phyloP scores from a whole-genome alignment of 2,329 filamentous ascomycete genomes.

The Penicillium sp. region DNA sequence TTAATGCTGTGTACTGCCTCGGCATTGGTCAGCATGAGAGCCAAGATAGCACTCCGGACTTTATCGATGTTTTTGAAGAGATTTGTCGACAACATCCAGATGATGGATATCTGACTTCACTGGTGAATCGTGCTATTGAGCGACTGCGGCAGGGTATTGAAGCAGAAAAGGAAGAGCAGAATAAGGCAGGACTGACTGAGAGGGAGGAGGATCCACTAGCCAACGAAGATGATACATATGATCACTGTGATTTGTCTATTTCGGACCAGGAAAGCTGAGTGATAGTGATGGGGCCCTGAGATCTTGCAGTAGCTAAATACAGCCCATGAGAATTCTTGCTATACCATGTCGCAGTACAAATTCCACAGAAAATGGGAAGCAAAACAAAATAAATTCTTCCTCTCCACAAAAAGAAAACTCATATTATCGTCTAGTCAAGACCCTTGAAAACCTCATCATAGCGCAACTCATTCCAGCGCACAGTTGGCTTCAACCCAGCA shows the following conservation, averaged over 20 bases:
- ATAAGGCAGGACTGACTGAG: neutral
- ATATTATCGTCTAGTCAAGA: conserved; percentile 7
- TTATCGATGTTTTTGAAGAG: neutral
- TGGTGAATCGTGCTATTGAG: neutral
- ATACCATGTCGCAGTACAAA: neutral
- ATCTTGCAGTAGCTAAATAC: neutral
- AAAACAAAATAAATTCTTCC: neutral
- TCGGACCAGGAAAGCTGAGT: neutral
- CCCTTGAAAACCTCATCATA: conserved; percentile 55
- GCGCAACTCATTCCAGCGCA: conserved; percentile 58
- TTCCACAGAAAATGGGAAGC: neutral
- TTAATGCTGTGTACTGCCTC: neutral
- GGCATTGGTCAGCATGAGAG: neutral
- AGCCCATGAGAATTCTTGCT: neutral
- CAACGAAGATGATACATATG: neutral
- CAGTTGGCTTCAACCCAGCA: conserved; percentile 55
- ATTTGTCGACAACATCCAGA: neutral
- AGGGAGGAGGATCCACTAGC: neutral
- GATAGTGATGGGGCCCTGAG: neutral
- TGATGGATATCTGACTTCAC: neutral
- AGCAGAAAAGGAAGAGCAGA: neutral
- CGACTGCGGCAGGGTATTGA: neutral
- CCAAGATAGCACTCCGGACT: neutral
- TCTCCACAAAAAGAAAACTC: neutral
- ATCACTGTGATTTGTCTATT: neutral